Evolutionary conservation across 1,284 basidiomycete species (phyloP).

Genomic region (Ganoderma multipileum): DNA sequence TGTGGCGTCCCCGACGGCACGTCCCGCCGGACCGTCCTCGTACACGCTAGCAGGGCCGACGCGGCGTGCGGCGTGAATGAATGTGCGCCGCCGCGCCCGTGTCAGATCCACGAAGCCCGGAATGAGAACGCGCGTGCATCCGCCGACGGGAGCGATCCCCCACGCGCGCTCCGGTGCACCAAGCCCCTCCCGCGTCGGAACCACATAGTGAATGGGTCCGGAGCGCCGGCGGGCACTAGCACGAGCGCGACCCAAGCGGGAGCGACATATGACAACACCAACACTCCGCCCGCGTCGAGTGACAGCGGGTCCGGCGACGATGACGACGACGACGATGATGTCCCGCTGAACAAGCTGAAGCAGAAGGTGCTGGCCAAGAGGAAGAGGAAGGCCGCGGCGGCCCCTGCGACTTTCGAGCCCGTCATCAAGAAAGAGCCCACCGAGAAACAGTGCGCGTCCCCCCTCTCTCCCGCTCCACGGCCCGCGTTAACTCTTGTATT

Average conservation of each 20-base stretch:
- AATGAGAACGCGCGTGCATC: background rate
- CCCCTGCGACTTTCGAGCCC: background rate
- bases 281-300: background rate
- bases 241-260: background rate
- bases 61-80: background rate
- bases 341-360: constrained; percentile 37
- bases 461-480: background rate
- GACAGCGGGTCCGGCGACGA: background rate
- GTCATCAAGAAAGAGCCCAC: background rate
- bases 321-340: constrained; percentile 46
- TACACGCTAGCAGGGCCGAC: background rate
- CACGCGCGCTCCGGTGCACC: background rate
- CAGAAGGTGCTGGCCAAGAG: constrained; percentile 15
- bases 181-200: background rate
- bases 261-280: background rate
- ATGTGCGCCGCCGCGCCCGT: background rate
- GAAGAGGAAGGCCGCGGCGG: background rate
- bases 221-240: background rate
- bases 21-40: background rate
- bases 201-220: background rate
- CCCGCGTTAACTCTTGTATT: background rate
- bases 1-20: background rate
- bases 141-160: background rate
- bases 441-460: background rate
- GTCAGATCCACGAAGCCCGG: constrained; percentile 1